Conservation (phyloP, 2,329 filamentous ascomycete genomes). For the Byssochlamys sp. region DNA sequence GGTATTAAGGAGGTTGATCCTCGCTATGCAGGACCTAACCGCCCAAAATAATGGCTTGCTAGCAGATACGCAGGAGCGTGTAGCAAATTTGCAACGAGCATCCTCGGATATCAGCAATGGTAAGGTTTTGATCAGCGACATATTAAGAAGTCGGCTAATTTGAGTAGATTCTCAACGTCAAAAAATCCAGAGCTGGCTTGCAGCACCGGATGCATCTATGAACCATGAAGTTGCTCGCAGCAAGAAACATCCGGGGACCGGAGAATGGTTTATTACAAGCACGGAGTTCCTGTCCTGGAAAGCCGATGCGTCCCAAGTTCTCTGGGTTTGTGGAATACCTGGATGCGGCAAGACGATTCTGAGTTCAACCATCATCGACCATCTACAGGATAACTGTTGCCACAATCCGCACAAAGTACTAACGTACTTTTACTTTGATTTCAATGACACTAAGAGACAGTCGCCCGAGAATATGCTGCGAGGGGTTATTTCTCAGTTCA, state of each 20-base stretch:
- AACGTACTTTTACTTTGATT: conserved; percentile 31
- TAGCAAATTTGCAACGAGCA: too few species aligned
- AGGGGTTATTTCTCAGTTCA: conserved; percentile 31
- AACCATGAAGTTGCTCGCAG: conserved; percentile 25
- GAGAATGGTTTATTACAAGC: conserved; percentile 27
- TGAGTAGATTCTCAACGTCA: neutral
- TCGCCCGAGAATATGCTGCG: conserved; percentile 23
- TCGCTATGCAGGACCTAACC: too few species aligned
- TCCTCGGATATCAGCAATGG: too few species aligned
- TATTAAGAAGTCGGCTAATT: too few species aligned
- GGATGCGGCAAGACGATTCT: conserved; percentile 38
- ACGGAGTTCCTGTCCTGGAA: conserved; percentile 24
- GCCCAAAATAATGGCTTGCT: too few species aligned
- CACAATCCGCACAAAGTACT: neutral
- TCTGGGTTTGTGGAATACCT: conserved; percentile 33
- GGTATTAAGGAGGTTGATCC: too few species aligned
- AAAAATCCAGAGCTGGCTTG: conserved; percentile 1
- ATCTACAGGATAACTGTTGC: conserved; percentile 8
- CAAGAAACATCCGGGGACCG: conserved; percentile 22
- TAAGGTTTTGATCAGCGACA: too few species aligned
- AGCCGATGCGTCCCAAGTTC: conserved; percentile 13
- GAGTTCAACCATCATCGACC: conserved; percentile 27
- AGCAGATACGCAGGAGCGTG: too few species aligned
- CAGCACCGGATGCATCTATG: conserved; percentile 23
- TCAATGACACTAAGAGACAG: conserved; percentile 31